These are phyloP conservation scores for Verbascum thapsus DNA, from an alignment of 257 asterid species.

Conservation along the genomic window DNA sequence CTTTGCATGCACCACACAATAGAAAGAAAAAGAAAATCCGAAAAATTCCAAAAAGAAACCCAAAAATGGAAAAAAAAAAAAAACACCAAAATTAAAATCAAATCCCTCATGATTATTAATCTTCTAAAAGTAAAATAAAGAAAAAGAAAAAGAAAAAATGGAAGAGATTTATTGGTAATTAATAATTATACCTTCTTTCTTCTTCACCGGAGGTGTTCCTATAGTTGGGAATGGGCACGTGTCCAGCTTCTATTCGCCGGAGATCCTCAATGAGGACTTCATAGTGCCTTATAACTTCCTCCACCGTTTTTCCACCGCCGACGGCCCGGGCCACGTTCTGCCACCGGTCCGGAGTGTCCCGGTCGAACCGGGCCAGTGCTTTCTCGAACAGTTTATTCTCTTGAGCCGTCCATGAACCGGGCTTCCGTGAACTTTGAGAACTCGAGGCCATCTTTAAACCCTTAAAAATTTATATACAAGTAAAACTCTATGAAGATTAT, in stretches of 20 bases:
- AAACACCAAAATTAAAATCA: too few relatives aligned
- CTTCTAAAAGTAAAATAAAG: too few relatives aligned
- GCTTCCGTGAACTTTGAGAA: constrained; percentile 28
- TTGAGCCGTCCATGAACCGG: constrained; percentile 62
- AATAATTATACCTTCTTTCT: constrained; percentile 41
- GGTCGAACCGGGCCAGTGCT: constrained; percentile 67
- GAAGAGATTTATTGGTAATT: neutral
- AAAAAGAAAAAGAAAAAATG: neutral
- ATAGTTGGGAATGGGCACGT: constrained; percentile 62
- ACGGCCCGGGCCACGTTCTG: constrained; percentile 73
- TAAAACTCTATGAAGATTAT: neutral
- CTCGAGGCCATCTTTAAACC: constrained; percentile 47
- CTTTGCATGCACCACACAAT: constrained; percentile 26
- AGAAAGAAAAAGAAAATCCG: neutral
- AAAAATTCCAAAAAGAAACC: neutral
- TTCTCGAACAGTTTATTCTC: constrained; percentile 77
- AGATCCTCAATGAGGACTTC: constrained; percentile 73
- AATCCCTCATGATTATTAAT: too few relatives aligned
- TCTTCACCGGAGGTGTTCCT: constrained; percentile 29
- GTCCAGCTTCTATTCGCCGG: constrained; percentile 65
- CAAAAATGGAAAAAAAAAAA: neutral
- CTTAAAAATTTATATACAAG: too few relatives aligned
- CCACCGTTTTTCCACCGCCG: constrained; percentile 66
- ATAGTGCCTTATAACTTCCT: constrained; percentile 73
- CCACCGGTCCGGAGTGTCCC: constrained; percentile 81